phyloP scores from a whole-genome alignment of 2,329 filamentous ascomycete genomes.

The Phyllosticta citriasiana region DNA sequence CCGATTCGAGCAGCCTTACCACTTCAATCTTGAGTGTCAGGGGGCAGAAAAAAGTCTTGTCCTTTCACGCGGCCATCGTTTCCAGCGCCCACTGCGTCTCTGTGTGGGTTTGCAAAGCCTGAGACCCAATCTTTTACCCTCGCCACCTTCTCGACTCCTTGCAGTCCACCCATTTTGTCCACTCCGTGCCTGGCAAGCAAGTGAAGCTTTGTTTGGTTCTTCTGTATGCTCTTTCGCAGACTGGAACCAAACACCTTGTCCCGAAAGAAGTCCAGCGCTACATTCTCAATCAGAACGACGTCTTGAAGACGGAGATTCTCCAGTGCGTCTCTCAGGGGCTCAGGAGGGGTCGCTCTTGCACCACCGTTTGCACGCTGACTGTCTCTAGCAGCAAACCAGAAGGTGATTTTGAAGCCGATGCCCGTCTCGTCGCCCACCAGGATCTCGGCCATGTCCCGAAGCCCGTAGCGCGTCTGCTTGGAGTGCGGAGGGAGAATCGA shows the following conservation, averaged over 20 bases:
- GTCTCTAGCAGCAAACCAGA: conserved; percentile 55
- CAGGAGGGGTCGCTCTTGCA: neutral
- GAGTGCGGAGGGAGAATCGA: conserved; percentile 66
- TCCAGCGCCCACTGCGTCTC: neutral
- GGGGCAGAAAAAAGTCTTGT: neutral
- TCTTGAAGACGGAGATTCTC: conserved; percentile 55
- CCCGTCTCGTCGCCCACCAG: conserved; percentile 57
- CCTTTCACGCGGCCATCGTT: neutral
- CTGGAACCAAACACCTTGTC: conserved; percentile 78
- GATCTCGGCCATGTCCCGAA: conserved; percentile 59
- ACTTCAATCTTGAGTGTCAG: neutral
- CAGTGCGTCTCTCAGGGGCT: neutral
- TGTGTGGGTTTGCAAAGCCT: conserved; percentile 48
- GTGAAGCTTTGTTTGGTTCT: conserved; percentile 53
- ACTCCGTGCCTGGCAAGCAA: conserved; percentile 51
- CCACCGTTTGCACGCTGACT: neutral
- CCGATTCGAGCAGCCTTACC: neutral
- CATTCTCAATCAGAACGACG: conserved; percentile 67
- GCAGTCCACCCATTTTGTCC: conserved; percentile 37
- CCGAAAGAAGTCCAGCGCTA: conserved; percentile 66
- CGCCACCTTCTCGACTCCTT: conserved; percentile 46
- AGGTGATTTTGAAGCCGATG: conserved; percentile 70
- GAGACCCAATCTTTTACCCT: conserved; percentile 67
- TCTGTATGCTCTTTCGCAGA: conserved; percentile 60
- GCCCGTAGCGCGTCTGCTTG: conserved; percentile 42